Conservation (phyloP, 2,329 filamentous ascomycete species). For the Neofusicoccum sp. region DNA sequence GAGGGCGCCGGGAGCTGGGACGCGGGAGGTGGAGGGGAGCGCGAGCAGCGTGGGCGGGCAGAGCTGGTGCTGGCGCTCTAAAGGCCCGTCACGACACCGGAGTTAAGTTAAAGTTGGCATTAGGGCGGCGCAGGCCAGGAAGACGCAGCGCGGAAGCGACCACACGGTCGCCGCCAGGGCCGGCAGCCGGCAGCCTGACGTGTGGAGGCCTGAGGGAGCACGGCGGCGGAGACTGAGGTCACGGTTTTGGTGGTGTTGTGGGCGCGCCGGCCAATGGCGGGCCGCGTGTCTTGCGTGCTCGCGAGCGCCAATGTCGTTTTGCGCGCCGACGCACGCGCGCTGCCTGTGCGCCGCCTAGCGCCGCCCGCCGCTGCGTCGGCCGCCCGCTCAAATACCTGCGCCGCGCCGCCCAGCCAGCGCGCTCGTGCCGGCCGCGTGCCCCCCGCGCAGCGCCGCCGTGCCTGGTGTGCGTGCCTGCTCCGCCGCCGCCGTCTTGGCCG, state of each 20-base stretch:
- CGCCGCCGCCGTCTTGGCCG: background rate
- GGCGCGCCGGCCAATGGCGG: background rate
- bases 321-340: slow-evolving; percentile 1
- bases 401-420: background rate
- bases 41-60: background rate
- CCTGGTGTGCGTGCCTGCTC: too few relatives aligned
- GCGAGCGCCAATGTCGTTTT: slow-evolving; percentile 16
- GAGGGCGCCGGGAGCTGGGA: background rate
- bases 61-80: background rate
- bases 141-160: background rate
- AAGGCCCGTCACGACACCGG: slow-evolving; percentile 8
- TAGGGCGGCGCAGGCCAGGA: background rate
- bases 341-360: background rate
- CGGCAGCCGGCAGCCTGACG: slow-evolving; percentile 1
- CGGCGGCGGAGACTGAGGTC: slow-evolving; percentile 10
- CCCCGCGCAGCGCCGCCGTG: too few relatives aligned
- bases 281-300: slow-evolving; percentile 17
- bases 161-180: background rate
- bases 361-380: background rate
- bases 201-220: slow-evolving; percentile 6
- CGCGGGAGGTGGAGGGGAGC: background rate
- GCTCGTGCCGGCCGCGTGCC: too few relatives aligned
- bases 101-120: slow-evolving; percentile 15
- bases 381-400: slow-evolving; percentile 6
- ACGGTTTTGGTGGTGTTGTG: slow-evolving; percentile 1